Percentiles rank a stretch among this genome's conserved stretches.
These are phyloP conservation scores for Teunomyces gatunensis DNA, from an alignment of 805 yeast species.

Conservation along the genomic window DNA sequence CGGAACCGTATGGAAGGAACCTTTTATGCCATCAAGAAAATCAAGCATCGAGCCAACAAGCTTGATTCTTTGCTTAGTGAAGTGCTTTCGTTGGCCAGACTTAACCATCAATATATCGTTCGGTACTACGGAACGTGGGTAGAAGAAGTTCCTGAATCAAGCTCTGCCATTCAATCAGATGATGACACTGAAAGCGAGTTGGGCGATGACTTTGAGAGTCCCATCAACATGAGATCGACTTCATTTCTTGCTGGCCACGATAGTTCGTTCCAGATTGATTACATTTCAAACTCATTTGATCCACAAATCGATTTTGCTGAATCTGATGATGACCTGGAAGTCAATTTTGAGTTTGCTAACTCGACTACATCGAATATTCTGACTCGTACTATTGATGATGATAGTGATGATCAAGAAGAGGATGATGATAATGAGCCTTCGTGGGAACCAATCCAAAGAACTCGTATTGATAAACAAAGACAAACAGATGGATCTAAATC, in stretches of 20 bases:
- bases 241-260: constrained; percentile 17
- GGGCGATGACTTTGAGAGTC: constrained; percentile 21
- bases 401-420: neutral
- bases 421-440: neutral
- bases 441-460: neutral
- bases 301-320: constrained; percentile 56
- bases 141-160: constrained; percentile 56
- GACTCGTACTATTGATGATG: constrained; percentile 2
- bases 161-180: constrained; percentile 15
- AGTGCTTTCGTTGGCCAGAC: constrained; percentile 84
- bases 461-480: constrained; percentile 3
- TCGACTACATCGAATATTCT: constrained; percentile 14
- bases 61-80: constrained; percentile 82
- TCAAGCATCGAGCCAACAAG: constrained; percentile 77
- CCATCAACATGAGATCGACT: constrained; percentile 18
- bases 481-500: constrained; percentile 30
- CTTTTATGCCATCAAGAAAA: constrained; percentile 90
- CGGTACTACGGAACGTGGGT: constrained; percentile 98
- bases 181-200: constrained; percentile 6
- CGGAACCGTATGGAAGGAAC: constrained; percentile 92
- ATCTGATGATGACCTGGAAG: constrained; percentile 27
- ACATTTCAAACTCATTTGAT: constrained; percentile 60
- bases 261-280: constrained; percentile 50
- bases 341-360: constrained; percentile 32
- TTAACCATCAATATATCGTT: constrained; percentile 94